Evolutionary conservation across 495 filamentous ascomycete genomes (phyloP).

Genomic region (Talaromyces nanjingensis): DNA sequence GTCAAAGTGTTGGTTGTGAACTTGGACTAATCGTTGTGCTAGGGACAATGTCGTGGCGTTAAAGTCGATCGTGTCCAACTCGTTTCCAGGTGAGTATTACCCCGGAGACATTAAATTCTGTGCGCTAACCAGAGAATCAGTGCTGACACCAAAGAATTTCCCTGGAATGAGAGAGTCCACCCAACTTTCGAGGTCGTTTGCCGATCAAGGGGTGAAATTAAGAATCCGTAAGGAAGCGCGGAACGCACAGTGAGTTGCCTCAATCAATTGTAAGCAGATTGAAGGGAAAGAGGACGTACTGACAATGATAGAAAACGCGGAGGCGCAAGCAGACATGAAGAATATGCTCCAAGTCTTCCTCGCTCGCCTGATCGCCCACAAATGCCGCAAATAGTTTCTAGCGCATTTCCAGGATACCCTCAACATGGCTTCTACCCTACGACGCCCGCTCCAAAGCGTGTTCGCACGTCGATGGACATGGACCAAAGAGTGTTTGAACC

Average conservation of each 20-base stretch:
- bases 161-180: constrained; percentile 88
- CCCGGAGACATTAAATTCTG: background rate
- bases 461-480: constrained; percentile 41
- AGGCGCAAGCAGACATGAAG: constrained; percentile 27
- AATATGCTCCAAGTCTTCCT: constrained; percentile 28
- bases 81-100: constrained; percentile 56
- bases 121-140: constrained; percentile 32
- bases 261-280: too few species aligned
- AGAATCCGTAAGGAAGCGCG: constrained; percentile 81
- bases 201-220: constrained; percentile 88
- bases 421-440: constrained; percentile 26
- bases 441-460: constrained; percentile 24
- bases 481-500: constrained; percentile 35
- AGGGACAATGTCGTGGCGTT: constrained; percentile 55
- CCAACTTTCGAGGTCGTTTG: constrained; percentile 84
- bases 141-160: constrained; percentile 71
- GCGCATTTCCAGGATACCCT: constrained; percentile 29
- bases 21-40: constrained; percentile 1
- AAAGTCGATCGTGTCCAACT: constrained; percentile 62
- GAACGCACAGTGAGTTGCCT: constrained; percentile 44
- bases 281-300: background rate
- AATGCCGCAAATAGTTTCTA: constrained; percentile 23
- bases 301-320: constrained; percentile 31
- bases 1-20: background rate
- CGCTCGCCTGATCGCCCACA: constrained; percentile 37